These are phyloP conservation scores for Parastagonospora nodorum DNA, from an alignment of 2,329 filamentous ascomycete genomes.

Conservation along the genomic window DNA sequence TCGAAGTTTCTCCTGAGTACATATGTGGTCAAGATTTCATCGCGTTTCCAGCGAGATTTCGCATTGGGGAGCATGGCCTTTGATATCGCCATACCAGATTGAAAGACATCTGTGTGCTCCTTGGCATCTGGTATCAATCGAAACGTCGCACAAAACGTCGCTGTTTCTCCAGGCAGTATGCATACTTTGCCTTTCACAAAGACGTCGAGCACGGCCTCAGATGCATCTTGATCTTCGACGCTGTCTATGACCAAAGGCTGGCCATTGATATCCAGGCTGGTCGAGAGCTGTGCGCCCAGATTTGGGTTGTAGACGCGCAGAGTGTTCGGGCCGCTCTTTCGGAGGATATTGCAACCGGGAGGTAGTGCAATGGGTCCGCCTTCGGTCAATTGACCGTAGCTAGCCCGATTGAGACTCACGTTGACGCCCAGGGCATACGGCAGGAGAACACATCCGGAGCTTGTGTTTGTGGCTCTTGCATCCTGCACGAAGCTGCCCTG, in stretches of 20 bases:
- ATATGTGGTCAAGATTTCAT: conserved; percentile 7
- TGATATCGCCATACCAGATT: background rate
- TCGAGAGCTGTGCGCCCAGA: conserved; percentile 6
- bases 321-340: background rate
- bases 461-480: conserved; percentile 1
- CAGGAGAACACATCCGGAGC: background rate
- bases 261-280: conserved; percentile 1
- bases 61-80: background rate
- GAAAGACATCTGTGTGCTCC: background rate
- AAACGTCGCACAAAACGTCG: background rate
- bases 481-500: conserved; percentile 6
- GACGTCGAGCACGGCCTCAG: conserved; percentile 1
- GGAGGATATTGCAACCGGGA: conserved; percentile 5
- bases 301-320: conserved; percentile 2
- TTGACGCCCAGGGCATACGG: conserved; percentile 1
- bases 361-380: conserved; percentile 12
- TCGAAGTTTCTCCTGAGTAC: conserved; percentile 12
- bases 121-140: background rate
- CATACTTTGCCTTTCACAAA: background rate
- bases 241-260: background rate
- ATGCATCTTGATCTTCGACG: conserved; percentile 7
- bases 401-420: conserved; percentile 13
- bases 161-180: background rate
- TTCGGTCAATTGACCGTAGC: conserved; percentile 14
- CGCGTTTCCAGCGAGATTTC: conserved; percentile 2